These are phyloP conservation scores for Raphanus raphanistrum DNA, from an alignment of 345 rosid species.

Conservation along the genomic window DNA sequence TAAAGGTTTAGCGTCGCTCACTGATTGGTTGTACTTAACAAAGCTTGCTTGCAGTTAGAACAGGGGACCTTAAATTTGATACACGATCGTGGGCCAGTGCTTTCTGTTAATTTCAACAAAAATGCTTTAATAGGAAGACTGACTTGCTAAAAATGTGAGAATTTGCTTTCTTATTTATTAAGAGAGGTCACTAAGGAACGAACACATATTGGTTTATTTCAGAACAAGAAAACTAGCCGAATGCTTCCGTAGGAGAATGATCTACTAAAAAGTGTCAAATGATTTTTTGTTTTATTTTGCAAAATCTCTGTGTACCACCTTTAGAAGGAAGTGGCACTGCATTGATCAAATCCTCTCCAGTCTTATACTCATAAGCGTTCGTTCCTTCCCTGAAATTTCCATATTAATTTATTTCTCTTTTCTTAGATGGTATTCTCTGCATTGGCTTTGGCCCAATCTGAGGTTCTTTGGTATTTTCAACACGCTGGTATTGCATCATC, in stretches of 20 bases:
- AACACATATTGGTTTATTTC: slow-evolving; percentile 16
- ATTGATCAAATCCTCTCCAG: not conserved
- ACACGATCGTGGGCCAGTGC: not conserved
- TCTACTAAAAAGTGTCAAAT: slow-evolving; percentile 11
- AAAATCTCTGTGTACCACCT: not conserved
- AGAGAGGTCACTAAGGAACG: slow-evolving; percentile 3
- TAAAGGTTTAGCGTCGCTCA: not conserved
- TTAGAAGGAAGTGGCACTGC: not conserved
- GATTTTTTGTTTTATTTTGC: not conserved
- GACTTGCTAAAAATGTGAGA: slow-evolving; percentile 1
- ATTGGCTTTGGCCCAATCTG: slow-evolving; percentile 91
- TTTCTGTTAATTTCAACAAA: not conserved
- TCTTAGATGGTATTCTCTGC: slow-evolving; percentile 96
- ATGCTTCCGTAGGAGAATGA: slow-evolving; percentile 10
- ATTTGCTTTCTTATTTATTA: not conserved
- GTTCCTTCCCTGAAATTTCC: slow-evolving; percentile 7
- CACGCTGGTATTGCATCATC: slow-evolving; percentile 91
- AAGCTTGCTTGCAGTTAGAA: slow-evolving; percentile 7
- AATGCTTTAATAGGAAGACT: slow-evolving; percentile 8
- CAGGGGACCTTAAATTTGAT: not conserved
- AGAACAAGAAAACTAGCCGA: not conserved
- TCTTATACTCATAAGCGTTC: slow-evolving; percentile 14
- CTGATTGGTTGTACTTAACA: slow-evolving; percentile 18
- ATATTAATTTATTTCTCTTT: slow-evolving; percentile 22
- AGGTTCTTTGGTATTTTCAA: slow-evolving; percentile 96